A percentile compares a stretch with the other conserved stretches of the same genome.
phyloP scores from a whole-genome alignment of 148 eudicot species.

The Rhododendron henanense region DNA sequence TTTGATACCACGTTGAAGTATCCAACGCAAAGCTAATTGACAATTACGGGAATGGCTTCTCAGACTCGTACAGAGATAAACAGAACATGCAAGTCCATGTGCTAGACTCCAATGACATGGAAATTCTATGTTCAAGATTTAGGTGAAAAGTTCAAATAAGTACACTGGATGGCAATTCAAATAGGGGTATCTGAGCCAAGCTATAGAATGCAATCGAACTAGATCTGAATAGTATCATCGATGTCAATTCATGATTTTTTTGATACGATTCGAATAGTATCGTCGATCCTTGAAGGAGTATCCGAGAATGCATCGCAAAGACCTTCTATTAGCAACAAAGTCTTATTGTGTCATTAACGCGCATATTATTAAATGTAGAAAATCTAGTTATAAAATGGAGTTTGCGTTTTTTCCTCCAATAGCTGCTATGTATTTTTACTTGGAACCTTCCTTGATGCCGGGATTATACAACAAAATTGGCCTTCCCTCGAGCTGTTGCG shows the following conservation, averaged over 20 bases:
- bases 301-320: background rate
- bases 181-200: background rate
- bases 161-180: background rate
- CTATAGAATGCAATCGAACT: background rate
- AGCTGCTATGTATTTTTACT: background rate
- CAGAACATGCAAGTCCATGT: background rate
- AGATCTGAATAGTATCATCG: too few relatives aligned
- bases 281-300: background rate
- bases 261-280: background rate
- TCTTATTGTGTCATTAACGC: background rate
- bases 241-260: background rate
- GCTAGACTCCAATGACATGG: background rate
- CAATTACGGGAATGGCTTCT: background rate
- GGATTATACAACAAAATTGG: constrained; percentile 6
- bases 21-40: background rate
- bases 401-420: background rate
- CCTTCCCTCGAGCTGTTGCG: constrained; percentile 16
- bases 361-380: background rate
- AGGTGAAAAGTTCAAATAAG: background rate
- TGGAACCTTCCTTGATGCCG: background rate
- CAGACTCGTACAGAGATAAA: background rate
- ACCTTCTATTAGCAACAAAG: background rate
- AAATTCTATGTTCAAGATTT: background rate
- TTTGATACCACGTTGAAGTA: background rate
- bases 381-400: background rate